Conservation (phyloP, 2,329 filamentous ascomycete species). For the Fusarium subtropicale region DNA sequence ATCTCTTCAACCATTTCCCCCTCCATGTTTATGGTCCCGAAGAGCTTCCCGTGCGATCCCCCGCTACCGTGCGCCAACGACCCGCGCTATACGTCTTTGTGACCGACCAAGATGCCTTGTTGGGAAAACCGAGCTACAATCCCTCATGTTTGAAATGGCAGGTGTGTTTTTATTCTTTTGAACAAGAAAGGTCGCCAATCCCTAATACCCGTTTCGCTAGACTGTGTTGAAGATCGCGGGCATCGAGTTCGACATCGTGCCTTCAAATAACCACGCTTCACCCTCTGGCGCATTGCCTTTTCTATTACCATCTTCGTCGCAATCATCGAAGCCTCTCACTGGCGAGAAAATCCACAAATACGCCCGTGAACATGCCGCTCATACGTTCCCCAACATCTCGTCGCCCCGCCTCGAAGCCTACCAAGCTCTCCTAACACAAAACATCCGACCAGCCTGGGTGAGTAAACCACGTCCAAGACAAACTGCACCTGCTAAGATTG, state of each 20-base stretch:
- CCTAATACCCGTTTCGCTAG: conserved; percentile 56
- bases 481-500: conserved; percentile 7
- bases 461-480: conserved; percentile 19
- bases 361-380: conserved; percentile 61
- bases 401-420: conserved; percentile 78
- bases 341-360: conserved; percentile 75
- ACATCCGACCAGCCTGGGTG: conserved; percentile 89
- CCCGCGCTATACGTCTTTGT: conserved; percentile 82
- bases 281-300: conserved; percentile 91
- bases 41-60: conserved; percentile 73
- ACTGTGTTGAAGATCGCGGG: conserved; percentile 83
- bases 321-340: conserved; percentile 53
- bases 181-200: background rate
- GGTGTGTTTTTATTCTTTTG: conserved; percentile 62
- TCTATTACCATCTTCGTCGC: conserved; percentile 69
- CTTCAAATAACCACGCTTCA: conserved; percentile 93
- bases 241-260: conserved; percentile 72
- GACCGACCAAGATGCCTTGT: conserved; percentile 68
- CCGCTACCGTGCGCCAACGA: conserved; percentile 54
- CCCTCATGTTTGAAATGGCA: conserved; percentile 97
- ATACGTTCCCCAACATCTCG: conserved; percentile 59
- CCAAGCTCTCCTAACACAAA: conserved; percentile 78
- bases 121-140: conserved; percentile 82
- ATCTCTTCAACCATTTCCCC: conserved; percentile 86
- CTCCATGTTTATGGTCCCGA: conserved; percentile 80